Base-by-base conservation (phyloP, 2,329 filamentous ascomycete species). In the Purpureocillium lavendulum region DNA sequence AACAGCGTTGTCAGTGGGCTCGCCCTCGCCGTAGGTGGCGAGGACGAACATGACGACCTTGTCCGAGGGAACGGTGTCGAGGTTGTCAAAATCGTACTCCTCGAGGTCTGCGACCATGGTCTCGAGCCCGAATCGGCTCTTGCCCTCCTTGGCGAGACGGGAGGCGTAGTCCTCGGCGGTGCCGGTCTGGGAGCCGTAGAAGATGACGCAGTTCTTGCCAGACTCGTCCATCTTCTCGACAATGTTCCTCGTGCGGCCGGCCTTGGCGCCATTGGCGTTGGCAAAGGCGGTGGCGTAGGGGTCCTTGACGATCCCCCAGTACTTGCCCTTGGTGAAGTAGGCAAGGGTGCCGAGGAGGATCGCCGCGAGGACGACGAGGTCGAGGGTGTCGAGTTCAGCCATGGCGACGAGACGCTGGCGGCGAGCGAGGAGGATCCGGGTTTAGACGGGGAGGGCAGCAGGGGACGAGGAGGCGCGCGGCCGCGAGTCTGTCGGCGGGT, bases 101-200 rank as follows among this genome's bases (percentile, higher is more conserved):
- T 98, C 92, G 47, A 98, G 71, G 65, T 98, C 92, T 40, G 90
- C 92, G 13, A 95, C 88, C 89, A 98, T 97, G 46, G 90, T 96
- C 67, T 94, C 94, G 46, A 98, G 75, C 30, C 92, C 92, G 59
- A 94, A 98, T 46, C 92, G 80, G 55, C 90, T 94, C 63, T 90
- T 90, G 56, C 92, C 92, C 66, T 98, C 92, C 73, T 98, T 98
- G 49, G 92, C 88, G 52, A 98, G 71, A 53, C 94, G 80, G 11
- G 90, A 94, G 49, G 92, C 94, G 59, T 98, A 98, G 64, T 98
- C 92, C 68, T 98, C 94, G 36, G 92, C 92, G 31, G 92, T 98
- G 55, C 92, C 92, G 15, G 92, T 98, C 69, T 98, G 92, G 26
- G 92, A 98, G 50, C 92, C 92, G 61, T 96, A 98, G 72, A 98